phyloP scores from a whole-genome alignment of 106 monocot genomes.

The Platanthera zijinensis region DNA sequence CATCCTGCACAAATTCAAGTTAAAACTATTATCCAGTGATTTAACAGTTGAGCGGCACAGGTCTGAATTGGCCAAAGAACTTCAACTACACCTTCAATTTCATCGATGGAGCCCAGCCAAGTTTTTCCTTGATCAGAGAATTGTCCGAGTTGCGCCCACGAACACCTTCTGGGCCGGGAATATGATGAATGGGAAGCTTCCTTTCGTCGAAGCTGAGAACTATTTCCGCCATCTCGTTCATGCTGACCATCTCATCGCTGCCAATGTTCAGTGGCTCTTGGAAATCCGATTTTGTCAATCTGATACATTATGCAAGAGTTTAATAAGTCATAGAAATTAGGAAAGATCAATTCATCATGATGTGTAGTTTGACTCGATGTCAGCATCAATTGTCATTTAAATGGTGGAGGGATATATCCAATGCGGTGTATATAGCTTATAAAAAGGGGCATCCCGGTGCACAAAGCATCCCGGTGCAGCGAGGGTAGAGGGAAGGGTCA shows the following conservation, averaged over 20 bases:
- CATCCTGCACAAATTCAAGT: conserved; percentile 51
- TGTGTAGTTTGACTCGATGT: too few relatives aligned
- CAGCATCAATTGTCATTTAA: too few relatives aligned
- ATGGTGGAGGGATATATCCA: too few relatives aligned
- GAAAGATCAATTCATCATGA: not conserved
- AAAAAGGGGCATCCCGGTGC: too few relatives aligned
- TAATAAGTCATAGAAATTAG: not conserved
- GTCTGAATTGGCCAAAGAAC: not conserved
- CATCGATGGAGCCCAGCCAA: conserved; percentile 96
- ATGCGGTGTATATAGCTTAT: too few relatives aligned
- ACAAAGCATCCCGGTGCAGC: too few relatives aligned
- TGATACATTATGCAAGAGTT: conserved; percentile 5
- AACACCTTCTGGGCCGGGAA: conserved; percentile 96
- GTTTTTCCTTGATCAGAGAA: conserved; percentile 85
- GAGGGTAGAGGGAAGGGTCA: too few relatives aligned
- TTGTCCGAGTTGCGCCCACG: conserved; percentile 95
- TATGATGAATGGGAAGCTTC: conserved; percentile 90
- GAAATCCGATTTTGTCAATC: conserved; percentile 87
- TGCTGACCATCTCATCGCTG: conserved; percentile 96
- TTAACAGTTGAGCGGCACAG: not conserved
- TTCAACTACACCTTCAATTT: conserved; percentile 47
- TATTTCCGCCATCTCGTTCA: conserved; percentile 94
- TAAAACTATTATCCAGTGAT: not conserved
- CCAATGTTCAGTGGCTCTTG: conserved; percentile 86
- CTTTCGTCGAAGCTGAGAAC: conserved; percentile 83